Evolutionary conservation across 2,329 filamentous ascomycete species (phyloP), one percentile per base, ranked within the genome.

Genomic region (Aureobasidium lini): DNA sequence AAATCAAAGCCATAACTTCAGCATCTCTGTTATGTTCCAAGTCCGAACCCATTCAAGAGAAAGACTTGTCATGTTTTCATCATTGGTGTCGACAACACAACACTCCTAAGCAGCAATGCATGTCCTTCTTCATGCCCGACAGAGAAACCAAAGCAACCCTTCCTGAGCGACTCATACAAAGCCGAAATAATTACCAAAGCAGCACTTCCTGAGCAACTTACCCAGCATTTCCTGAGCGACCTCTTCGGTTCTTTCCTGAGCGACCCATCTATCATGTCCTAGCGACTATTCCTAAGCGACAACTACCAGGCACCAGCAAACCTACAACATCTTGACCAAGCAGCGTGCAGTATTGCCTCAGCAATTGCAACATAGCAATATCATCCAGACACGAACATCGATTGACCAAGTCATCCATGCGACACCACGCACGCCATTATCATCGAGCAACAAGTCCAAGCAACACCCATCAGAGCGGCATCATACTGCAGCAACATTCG

Each of bases 41-140:
- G 3, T 52, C 36, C 34, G 34, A 52, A 29, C 16, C 23, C 34
- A 40, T 6, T 23, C 18, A 52, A 44, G 42, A 44, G 15, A 40
- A 40, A 40, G 37, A n/a, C 42, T 39, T 52, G 36, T 52, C 36
- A 52, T 52, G 48, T 29, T 31, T 36, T 52, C 34, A 40, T 52
- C 11, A 15, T 52, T 16, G 34, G 34, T 52, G 23, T 52, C 48
- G 48, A 31, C 48, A 39, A 18, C 11, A 40, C 48, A 52, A 52
- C 48, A 52, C 34, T 52, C 48, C 48, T 40, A 52, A 52, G 48
- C 48, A 52, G 36, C 48, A 13, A 52, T 52, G 36, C 34, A 52
- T 40, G 31, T 31, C 34, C 48, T 29, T 29, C 34, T 52, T 40
- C 48, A 40, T 40, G 16, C 36, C 13, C 34, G 48, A 52, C 34